These are phyloP conservation scores for Ceratobasidium sp. DNA, from an alignment of 1,284 basidiomycete genomes.

Conservation along the genomic window DNA sequence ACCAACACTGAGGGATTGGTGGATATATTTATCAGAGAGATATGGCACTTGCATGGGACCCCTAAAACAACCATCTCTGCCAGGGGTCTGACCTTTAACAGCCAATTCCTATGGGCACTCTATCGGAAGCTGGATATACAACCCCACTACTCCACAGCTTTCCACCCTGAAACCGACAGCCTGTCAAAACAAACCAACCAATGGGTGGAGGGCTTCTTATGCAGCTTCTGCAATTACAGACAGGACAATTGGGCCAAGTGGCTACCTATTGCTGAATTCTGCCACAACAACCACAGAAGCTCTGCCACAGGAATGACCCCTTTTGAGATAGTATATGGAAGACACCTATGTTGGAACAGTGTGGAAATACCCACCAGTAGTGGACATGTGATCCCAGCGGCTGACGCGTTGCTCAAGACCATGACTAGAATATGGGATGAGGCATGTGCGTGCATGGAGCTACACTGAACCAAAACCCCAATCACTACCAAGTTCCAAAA, in stretches of 20 bases:
- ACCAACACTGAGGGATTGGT: conserved; percentile 38
- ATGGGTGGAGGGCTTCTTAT: conserved; percentile 4
- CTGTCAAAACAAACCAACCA: background rate
- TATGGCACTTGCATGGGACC: conserved; percentile 46
- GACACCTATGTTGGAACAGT: no score
- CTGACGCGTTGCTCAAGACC: no score
- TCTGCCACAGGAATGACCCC: background rate
- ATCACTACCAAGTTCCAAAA: no score
- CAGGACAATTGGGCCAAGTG: conserved; percentile 32
- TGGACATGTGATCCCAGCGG: background rate
- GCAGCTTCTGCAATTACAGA: conserved; percentile 48
- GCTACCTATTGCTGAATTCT: no score
- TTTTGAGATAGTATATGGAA: background rate
- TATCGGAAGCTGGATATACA: conserved; percentile 49
- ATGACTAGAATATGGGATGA: no score
- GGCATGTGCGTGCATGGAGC: no score
- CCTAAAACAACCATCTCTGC: conserved; percentile 55
- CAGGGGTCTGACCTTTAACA: conserved; percentile 48
- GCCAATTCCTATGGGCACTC: background rate
- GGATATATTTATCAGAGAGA: conserved; percentile 50
- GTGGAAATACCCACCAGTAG: background rate
- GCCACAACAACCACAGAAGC: conserved; percentile 28
- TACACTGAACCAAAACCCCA: no score
- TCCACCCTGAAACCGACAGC: background rate
- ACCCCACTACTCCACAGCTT: conserved; percentile 51